Evolutionary conservation across 768 basidiomycete genomes (phyloP), one percentile per base, ranked within the genome.

Genomic region (Tephrocybe sp.): DNA sequence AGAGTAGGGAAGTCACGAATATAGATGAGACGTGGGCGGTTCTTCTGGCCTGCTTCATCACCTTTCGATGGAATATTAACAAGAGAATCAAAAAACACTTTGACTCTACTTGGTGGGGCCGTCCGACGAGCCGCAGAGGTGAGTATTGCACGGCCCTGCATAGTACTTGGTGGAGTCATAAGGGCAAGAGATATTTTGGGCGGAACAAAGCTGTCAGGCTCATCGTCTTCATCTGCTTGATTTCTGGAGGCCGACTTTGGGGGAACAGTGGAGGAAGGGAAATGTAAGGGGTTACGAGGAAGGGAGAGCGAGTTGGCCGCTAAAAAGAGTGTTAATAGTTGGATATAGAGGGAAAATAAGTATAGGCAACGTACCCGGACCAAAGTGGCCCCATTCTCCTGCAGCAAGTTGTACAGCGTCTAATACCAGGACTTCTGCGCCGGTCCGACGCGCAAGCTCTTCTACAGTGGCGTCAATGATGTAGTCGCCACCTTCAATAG

Each of bases 381-480:
- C 93, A 65, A 92, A 92, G 17, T 78, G 74, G 2, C 93, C 93
- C 75, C 85, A 88, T 66, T 91, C 86, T n/a, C 93, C 91, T 3
- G 92, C 86, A 28, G 89, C 92, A 17, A 96, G 73, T 53, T 94
- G 89, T 8, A 86, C 83, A 3, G 87, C 74, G 70, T 98, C 94
- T 44, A 98, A 64, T 12, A 93, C 81, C 8, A 95, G 75, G 10
- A 97, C 85, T 56, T 97, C 95, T 17, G 92, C 81, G 23, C 79
- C 82, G 2, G 85, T 83, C 47, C 79, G 77, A 42, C 79, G 77
- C 4, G 90, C 92, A 56, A 95, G 69, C 64, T 91, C 88, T 33
- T 78, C 75, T 10, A 96, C 84, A 3, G 92, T 89, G 17, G 83
- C 81, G 62, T 89, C 87, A 18, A 94, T 76, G 20, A 94, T 77